Base-by-base conservation (phyloP, 176 grass and related monocot species). In the Raddia distichophylla region DNA sequence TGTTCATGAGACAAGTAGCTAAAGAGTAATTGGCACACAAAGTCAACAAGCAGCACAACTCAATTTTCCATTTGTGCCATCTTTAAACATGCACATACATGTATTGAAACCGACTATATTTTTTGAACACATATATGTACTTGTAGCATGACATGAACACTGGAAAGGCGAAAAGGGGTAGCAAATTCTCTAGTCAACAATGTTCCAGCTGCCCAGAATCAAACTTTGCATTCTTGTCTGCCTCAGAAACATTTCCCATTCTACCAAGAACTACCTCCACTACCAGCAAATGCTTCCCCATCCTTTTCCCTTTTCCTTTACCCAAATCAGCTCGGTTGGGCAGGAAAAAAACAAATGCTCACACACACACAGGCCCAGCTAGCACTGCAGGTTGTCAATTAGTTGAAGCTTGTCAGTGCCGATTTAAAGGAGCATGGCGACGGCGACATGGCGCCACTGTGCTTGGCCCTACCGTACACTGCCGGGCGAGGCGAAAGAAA, bases 221-320 rank as follows among this genome's bases (percentile, higher is more conserved):
- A 2, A 18, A 10, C 64, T 59, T 75, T 56, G 70, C 82, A 75
- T 68, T 73, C 7, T 6, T 89, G 87, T 84, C 82, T 80, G 82
- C 77, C 82, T 27, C 32, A 10, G 32, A 58, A 55, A 84, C 78
- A 69, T 66, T 44, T 52, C 47, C 47, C 49, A 66, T 69, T 74
- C 71, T 71, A 59, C 64, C 64, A 76, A 49, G 82, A 89, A 74
- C 62, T 56, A 78, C 46, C 18, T 13, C 37, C 70, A 79, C 59
- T 73, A 64, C 54, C 66, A 37, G 40, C 37, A 60, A 67, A 65
- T 66, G 68, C 11, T 80, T 64, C 56, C 87, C 42, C 66, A 62
- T 80, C 75, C 19, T 47, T 47, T 45, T 20, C 57, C 35, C 20
- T 53, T 46, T 64, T 27, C 12, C 58, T 76, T 56, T 11, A 2